phyloP scores from a whole-genome alignment of 2,329 filamentous ascomycete species.

The Cladobotryum mycophilum region DNA sequence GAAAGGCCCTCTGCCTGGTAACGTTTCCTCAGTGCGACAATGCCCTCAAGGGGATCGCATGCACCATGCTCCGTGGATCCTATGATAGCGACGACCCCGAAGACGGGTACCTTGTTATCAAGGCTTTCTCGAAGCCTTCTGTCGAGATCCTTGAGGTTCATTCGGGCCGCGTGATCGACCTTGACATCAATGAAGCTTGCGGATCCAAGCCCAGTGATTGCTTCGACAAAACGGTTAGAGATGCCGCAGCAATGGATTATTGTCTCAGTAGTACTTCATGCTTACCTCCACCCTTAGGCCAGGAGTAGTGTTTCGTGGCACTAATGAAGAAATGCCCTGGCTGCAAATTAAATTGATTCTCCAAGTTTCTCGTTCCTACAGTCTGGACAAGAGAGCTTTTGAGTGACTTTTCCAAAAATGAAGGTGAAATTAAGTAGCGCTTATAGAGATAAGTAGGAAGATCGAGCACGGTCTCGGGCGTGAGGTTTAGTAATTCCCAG shows the following conservation, averaged over 20 bases:
- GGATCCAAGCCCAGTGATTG: constrained; percentile 39
- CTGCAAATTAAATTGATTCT: constrained; percentile 24
- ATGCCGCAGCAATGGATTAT: no score
- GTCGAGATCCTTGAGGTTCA: constrained; percentile 30
- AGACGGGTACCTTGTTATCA: constrained; percentile 28
- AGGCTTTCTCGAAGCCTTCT: constrained; percentile 25
- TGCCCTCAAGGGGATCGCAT: constrained; percentile 33
- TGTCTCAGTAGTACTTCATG: not conserved
- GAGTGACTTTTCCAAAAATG: constrained; percentile 24
- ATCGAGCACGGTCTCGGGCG: constrained; percentile 31
- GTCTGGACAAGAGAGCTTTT: constrained; percentile 31
- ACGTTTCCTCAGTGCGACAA: constrained; percentile 33
- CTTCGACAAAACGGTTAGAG: constrained; percentile 19
- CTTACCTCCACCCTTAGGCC: constrained; percentile 42
- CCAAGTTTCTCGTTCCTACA: constrained; percentile 31
- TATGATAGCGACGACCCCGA: constrained; percentile 39
- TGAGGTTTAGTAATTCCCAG: constrained; percentile 42
- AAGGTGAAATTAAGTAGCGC: constrained; percentile 34
- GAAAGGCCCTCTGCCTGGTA: constrained; percentile 37
- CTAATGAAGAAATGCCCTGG: constrained; percentile 30
- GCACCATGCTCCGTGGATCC: constrained; percentile 44
- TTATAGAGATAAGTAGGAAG: constrained; percentile 31
- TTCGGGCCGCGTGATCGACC: constrained; percentile 33
- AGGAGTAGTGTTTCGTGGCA: constrained; percentile 41
- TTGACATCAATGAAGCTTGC: constrained; percentile 34